Evolutionary conservation across 805 yeast species (phyloP), one percentile per base, ranked within the genome.

Genomic region (Lachancea nothofagi): DNA sequence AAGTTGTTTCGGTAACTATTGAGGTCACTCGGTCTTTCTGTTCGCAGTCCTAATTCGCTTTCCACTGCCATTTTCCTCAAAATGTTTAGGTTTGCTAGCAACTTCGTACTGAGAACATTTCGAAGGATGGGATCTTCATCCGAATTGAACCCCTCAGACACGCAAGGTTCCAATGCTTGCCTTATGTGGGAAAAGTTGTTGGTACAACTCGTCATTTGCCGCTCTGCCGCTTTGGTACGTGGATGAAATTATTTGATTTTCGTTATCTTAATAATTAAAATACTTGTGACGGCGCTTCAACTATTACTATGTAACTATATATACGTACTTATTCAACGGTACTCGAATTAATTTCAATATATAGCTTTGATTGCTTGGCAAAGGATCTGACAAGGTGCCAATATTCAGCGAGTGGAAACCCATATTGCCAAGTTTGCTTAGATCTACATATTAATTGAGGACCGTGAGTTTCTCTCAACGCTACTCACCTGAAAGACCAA

Each of bases 111-210:
- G 28, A 53, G 33, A 4, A 55, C 31, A 31, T 45, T 49, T 7
- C 41, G 22, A 12, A 51, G 25, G 29, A 48, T 48, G 15, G 54
- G 49, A 26, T 55, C 58, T n/a, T 44, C 45, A 1, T 26, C 39
- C 6, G 22, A 15, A 28, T 12, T 13, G n/a, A 35, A 27, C n/a
- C 19, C 32, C 26, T 27, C 23, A 12, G 14, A 12, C 5, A 21
- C 19, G 9, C n/a, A 9, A 18, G 38, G 21, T 14, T 35, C 38
- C 14, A 26, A 15, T 13, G 27, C 38, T 13, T 28, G 32, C 18
- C 20, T 35, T 7, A 18, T 20, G n/a, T 27, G 14, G 4, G 9
- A 12, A n/a, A 25, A 17, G 22, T n/a, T 29, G 9, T 29, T 23
- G 10, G 22, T 9, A 17, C 6, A 4, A 5, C 13, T 10, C 9